phyloP scores from a whole-genome alignment of 257 asterid genomes.

The Ligustrum vulgare region DNA sequence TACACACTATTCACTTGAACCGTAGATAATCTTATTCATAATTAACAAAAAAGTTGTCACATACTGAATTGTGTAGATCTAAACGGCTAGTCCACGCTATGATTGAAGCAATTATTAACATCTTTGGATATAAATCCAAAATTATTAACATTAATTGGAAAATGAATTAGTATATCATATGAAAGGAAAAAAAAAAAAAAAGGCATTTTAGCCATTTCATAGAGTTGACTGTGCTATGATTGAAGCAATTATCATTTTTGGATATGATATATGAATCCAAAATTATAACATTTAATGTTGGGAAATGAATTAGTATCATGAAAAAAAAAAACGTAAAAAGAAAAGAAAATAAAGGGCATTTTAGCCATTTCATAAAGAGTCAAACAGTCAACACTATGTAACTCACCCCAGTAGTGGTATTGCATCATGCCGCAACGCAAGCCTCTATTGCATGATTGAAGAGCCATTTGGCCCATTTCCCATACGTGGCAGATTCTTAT shows the following conservation, averaged over 20 bases:
- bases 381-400: constrained; percentile 47
- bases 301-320: no score
- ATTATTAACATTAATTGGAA: no score
- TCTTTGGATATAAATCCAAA: neutral
- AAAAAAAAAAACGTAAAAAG: no score
- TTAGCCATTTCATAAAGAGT: constrained; percentile 32
- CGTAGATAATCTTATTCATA: no score
- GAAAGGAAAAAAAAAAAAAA: neutral
- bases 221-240: neutral
- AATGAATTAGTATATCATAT: no score
- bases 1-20: no score
- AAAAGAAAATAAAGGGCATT: constrained; percentile 14
- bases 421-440: constrained; percentile 34
- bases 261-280: neutral
- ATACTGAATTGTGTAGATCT: no score
- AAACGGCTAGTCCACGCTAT: no score
- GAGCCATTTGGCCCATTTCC: constrained; percentile 14
- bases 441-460: constrained; percentile 42
- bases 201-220: constrained; percentile 29
- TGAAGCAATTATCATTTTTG: no score
- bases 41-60: no score
- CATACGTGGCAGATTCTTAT: constrained; percentile 31
- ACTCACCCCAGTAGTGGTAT: constrained; percentile 33
- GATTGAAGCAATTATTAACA: no score
- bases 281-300: no score